Evolutionary conservation across 257 asterid genomes (phyloP).

Genomic region (Capsicum chinense): DNA sequence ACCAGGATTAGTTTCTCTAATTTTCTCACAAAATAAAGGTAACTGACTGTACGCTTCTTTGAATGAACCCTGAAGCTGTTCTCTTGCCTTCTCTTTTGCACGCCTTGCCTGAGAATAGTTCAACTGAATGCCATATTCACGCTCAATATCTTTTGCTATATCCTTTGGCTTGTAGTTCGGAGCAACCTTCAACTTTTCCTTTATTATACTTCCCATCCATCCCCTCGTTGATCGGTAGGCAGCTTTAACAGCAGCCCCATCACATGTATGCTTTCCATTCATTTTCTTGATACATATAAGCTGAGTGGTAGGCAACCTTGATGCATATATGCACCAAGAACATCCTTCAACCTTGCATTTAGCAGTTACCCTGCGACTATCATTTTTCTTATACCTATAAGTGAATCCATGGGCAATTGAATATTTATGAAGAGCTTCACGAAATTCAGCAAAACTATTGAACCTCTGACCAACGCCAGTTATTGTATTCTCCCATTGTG

Average conservation of each 20-base stretch:
- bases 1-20: conserved; percentile 94
- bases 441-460: conserved; percentile 89
- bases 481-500: conserved; percentile 92
- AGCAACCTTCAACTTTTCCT: conserved; percentile 84
- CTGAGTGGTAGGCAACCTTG: conserved; percentile 92
- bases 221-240: conserved; percentile 95
- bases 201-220: conserved; percentile 94
- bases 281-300: conserved; percentile 89
- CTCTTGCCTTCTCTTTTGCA: conserved; percentile 96
- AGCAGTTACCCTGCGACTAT: conserved; percentile 96
- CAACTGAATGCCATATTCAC: conserved; percentile 96
- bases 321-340: conserved; percentile 96
- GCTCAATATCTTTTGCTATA: conserved; percentile 87
- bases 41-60: conserved; percentile 91
- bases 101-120: conserved; percentile 98
- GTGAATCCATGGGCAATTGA: conserved; percentile 96
- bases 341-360: conserved; percentile 96
- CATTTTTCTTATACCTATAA: conserved; percentile 93
- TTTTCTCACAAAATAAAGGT: conserved; percentile 87
- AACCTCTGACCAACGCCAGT: conserved; percentile 97
- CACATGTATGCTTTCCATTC: conserved; percentile 88
- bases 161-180: conserved; percentile 96
- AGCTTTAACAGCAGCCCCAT: conserved; percentile 87
- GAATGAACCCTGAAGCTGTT: conserved; percentile 97
- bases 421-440: conserved; percentile 97